phyloP scores from a whole-genome alignment of 805 yeast species.

The Blastobotrys terrestris region DNA sequence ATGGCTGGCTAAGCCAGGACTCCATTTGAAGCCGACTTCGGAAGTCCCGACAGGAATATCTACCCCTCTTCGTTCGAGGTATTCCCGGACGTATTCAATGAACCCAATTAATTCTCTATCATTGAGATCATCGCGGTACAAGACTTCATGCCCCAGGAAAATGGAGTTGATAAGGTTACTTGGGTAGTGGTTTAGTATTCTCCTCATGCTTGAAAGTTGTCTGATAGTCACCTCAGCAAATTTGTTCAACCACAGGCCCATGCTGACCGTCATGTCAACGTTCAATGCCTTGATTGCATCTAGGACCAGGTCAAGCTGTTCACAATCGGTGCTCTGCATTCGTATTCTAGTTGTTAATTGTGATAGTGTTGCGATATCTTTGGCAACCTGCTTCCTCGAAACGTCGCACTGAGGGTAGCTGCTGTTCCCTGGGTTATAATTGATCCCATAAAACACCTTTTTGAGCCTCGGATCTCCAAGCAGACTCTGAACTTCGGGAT shows the following conservation, averaged over 20 bases:
- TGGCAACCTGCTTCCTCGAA: constrained; percentile 41
- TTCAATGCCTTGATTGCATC: constrained; percentile 46
- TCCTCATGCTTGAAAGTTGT: constrained; percentile 43
- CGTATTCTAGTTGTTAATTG: constrained; percentile 52
- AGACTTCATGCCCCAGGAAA: constrained; percentile 57
- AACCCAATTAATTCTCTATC: constrained; percentile 35
- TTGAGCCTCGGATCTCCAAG: constrained; percentile 32
- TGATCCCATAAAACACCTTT: constrained; percentile 48
- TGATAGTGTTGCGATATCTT: constrained; percentile 53
- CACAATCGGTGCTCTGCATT: constrained; percentile 57
- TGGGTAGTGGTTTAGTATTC: constrained; percentile 40
- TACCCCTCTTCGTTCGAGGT: constrained; percentile 30
- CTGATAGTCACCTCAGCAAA: constrained; percentile 39
- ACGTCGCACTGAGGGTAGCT: constrained; percentile 48
- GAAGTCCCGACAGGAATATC: constrained; percentile 55
- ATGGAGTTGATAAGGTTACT: constrained; percentile 43
- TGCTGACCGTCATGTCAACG: constrained; percentile 48
- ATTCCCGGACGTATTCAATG: constrained; percentile 38
- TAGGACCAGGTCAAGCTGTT: constrained; percentile 47
- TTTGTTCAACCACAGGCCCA: constrained; percentile 59
- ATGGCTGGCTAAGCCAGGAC: constrained; percentile 33
- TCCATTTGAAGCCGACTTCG: constrained; percentile 48
- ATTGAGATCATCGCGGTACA: constrained; percentile 46
- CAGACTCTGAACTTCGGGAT: not conserved
- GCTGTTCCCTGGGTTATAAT: constrained; percentile 52